Percentiles rank a stretch among this genome's conserved stretches.
Conservation (phyloP, 2,329 filamentous ascomycete species). For the Helotiales sp. region DNA sequence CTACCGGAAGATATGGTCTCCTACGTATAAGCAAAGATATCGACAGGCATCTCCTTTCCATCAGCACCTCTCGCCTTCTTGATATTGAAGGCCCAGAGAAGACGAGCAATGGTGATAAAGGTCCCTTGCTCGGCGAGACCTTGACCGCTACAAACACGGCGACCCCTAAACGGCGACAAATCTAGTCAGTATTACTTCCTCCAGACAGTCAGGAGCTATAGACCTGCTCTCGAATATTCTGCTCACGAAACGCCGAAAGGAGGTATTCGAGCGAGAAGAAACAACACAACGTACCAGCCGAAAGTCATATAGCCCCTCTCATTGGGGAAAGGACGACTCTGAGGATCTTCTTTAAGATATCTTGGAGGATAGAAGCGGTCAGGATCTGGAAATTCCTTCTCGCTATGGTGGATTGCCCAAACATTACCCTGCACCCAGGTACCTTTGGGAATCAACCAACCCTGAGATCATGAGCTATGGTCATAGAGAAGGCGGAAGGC, state of each 20-base stretch:
- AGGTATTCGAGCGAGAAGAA: too few species aligned
- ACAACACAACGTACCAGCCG: too few species aligned
- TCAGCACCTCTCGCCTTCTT: conserved; percentile 14
- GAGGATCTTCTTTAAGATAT: conserved; percentile 38
- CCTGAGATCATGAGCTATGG: conserved; percentile 26
- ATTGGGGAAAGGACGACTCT: conserved; percentile 50
- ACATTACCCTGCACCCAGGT: conserved; percentile 39
- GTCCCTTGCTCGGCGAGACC: conserved; percentile 44
- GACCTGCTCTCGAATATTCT: too few species aligned
- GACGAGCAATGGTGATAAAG: conserved; percentile 19
- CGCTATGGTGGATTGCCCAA: conserved; percentile 21
- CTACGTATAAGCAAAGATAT: conserved; percentile 31
- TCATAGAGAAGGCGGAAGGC: neutral
- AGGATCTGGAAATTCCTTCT: conserved; percentile 40
- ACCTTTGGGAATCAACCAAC: conserved; percentile 22
- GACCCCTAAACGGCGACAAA: too few species aligned
- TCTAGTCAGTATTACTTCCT: too few species aligned
- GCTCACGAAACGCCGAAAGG: too few species aligned
- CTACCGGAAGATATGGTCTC: conserved; percentile 8
- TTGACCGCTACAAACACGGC: conserved; percentile 51
- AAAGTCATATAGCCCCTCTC: conserved; percentile 55
- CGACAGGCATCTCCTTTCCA: conserved; percentile 27
- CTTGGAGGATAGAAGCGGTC: conserved; percentile 47
- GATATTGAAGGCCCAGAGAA: conserved; percentile 25
- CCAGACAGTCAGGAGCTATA: too few species aligned